Evolutionary conservation across 345 rosid genomes (phyloP).

Genomic region (Lepidium sativum): DNA sequence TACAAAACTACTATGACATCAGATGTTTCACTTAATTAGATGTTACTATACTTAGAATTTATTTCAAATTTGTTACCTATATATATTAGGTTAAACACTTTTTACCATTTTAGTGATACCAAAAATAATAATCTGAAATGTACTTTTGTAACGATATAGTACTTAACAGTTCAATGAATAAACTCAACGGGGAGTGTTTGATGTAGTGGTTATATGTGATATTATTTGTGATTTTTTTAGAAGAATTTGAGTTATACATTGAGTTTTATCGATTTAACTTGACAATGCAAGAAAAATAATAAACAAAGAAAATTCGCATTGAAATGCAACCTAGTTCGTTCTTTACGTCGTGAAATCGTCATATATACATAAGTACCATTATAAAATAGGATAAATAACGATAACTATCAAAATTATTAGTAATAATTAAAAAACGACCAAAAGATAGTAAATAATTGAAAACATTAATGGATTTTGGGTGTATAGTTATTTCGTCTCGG

Average conservation of each 20-base stretch:
- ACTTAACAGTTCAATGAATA: neutral
- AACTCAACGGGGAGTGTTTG: neutral
- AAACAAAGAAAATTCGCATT: too few species aligned
- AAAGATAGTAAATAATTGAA: neutral
- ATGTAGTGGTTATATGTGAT: too few species aligned
- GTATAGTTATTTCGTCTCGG: neutral
- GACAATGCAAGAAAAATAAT: too few species aligned
- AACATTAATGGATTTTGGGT: neutral
- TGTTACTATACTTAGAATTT: neutral
- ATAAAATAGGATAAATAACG: neutral
- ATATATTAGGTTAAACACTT: neutral
- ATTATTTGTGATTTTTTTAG: too few species aligned
- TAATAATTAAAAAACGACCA: neutral
- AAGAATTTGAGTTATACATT: too few species aligned
- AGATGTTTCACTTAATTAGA: neutral
- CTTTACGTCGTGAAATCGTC: constrained; percentile 12
- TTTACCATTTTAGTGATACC: neutral
- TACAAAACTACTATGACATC: neutral
- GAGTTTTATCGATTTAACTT: too few species aligned
- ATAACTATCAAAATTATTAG: neutral
- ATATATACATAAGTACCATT: neutral
- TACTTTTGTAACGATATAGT: neutral
- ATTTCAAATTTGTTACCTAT: neutral
- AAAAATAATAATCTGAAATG: neutral
- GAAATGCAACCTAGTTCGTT: neutral